Percentiles rank a stretch among this genome's conserved stretches.
Evolutionary conservation across 352 stramenopile species (phyloP).

Genomic region (Saprolegnia diclina): DNA sequence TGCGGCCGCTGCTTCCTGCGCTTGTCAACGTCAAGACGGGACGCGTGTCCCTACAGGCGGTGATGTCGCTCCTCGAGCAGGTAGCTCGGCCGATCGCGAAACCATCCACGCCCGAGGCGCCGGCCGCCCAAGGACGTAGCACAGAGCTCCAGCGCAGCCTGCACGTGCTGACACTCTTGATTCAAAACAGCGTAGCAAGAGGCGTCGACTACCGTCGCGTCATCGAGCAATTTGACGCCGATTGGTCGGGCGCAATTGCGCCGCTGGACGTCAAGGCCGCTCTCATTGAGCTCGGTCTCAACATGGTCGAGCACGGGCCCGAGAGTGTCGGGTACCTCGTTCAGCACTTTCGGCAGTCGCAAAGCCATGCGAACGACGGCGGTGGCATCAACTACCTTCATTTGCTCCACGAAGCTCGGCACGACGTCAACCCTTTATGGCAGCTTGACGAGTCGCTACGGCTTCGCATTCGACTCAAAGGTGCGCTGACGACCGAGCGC

Average conservation of each 20-base stretch:
- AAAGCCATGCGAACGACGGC: neutral
- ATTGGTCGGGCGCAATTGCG: conserved; percentile 40
- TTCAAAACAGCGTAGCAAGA: conserved; percentile 34
- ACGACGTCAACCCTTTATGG: neutral
- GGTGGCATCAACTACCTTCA: conserved; percentile 25
- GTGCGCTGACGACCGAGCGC: conserved; percentile 30
- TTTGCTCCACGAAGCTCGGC: conserved; percentile 7
- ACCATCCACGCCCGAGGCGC: neutral
- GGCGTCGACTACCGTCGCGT: conserved; percentile 45
- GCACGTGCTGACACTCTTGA: conserved; percentile 28
- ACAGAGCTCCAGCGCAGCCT: neutral
- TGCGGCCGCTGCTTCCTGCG: conserved; percentile 13
- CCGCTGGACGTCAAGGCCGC: conserved; percentile 52
- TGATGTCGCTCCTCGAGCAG: conserved; percentile 33
- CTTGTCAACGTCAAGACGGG: conserved; percentile 2
- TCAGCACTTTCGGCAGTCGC: conserved; percentile 27
- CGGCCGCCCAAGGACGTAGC: neutral
- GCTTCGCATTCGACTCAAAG: conserved; percentile 28
- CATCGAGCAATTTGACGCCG: conserved; percentile 45
- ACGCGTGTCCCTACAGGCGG: conserved; percentile 33
- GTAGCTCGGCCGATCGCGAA: neutral
- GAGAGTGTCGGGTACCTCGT: conserved; percentile 35
- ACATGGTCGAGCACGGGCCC: conserved; percentile 15
- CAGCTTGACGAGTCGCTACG: conserved; percentile 4
- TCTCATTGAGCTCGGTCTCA: conserved; percentile 39